Evolutionary conservation across 2,329 filamentous ascomycete species (phyloP).

Genomic region (Aplosporella prunicola): DNA sequence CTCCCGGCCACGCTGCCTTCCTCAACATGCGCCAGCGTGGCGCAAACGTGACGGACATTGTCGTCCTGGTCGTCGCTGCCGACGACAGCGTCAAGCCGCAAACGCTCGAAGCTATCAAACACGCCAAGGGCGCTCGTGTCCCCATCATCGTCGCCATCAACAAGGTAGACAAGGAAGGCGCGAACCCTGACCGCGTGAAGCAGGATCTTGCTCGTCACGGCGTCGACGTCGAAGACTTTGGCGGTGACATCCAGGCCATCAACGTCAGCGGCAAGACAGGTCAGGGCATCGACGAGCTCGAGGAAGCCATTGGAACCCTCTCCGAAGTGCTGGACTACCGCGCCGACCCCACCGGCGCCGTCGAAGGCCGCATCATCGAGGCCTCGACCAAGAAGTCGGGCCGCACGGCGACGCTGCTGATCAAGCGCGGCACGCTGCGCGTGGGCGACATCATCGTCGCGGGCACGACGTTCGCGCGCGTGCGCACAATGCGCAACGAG

Average conservation of each 20-base stretch:
- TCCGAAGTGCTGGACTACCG: slow-evolving; percentile 87
- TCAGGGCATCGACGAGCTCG: slow-evolving; percentile 78
- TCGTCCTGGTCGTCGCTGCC: slow-evolving; percentile 88
- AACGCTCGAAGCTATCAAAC: slow-evolving; percentile 90
- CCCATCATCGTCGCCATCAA: slow-evolving; percentile 97
- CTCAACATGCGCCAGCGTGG: slow-evolving; percentile 91
- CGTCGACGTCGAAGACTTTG: slow-evolving; percentile 88
- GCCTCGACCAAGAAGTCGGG: slow-evolving; percentile 78
- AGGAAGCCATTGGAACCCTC: slow-evolving; percentile 79
- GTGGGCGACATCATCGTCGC: slow-evolving; percentile 78
- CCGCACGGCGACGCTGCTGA: slow-evolving; percentile 77
- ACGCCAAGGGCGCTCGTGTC: slow-evolving; percentile 76
- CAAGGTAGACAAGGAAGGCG: slow-evolving; percentile 85
- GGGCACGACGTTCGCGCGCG: slow-evolving; percentile 75
- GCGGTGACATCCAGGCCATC: slow-evolving; percentile 88
- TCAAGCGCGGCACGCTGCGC: slow-evolving; percentile 76
- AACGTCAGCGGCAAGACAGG: slow-evolving; percentile 90
- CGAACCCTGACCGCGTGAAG: slow-evolving; percentile 75
- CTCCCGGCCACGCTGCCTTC: slow-evolving; percentile 92
- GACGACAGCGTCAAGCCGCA: slow-evolving; percentile 98
- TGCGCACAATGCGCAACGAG: slow-evolving; percentile 80
- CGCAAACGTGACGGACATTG: slow-evolving; percentile 92
- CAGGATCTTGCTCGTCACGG: slow-evolving; percentile 73
- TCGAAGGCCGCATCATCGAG: slow-evolving; percentile 91
- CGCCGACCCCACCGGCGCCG: slow-evolving; percentile 64